phyloP scores from a whole-genome alignment of 495 filamentous ascomycete species.

The Penicillium chermesinum region DNA sequence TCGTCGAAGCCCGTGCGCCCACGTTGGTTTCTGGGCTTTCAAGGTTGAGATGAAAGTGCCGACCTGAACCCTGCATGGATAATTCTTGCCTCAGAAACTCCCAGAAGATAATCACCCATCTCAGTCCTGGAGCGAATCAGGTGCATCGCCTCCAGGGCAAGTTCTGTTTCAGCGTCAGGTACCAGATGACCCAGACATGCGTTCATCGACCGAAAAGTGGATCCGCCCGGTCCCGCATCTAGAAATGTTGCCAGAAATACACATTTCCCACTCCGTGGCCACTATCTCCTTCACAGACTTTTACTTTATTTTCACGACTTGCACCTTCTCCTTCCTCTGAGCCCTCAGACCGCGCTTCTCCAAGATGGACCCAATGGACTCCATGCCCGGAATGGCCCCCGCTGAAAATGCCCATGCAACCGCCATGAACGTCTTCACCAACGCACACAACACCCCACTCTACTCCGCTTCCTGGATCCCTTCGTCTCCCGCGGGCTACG shows the following conservation, averaged over 20 bases:
- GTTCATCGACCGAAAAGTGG: background rate
- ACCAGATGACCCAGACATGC: background rate
- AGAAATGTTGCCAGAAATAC: background rate
- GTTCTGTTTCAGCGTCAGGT: constrained; percentile 1
- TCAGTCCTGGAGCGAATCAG: too few relatives aligned
- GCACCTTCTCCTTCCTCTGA: background rate
- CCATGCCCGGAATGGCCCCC: constrained; percentile 14
- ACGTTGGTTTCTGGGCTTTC: too few relatives aligned
- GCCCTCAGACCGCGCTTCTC: background rate
- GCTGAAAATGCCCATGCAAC: background rate
- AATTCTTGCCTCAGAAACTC: too few relatives aligned
- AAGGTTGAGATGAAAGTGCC: too few relatives aligned
- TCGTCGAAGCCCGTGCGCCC: too few relatives aligned
- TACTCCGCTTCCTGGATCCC: constrained; percentile 74
- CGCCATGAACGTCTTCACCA: constrained; percentile 20
- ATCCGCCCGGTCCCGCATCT: background rate
- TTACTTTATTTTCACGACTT: background rate
- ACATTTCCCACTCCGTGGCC: background rate
- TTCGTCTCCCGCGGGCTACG: constrained; percentile 59
- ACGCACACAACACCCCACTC: constrained; percentile 60
- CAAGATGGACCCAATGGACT: constrained; percentile 7
- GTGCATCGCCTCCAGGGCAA: too few relatives aligned
- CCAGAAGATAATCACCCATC: too few relatives aligned
- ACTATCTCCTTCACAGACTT: background rate
- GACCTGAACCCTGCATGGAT: too few relatives aligned